phyloP scores from a whole-genome alignment of 1,284 basidiomycete genomes.

The Violaceomyces palustris region DNA sequence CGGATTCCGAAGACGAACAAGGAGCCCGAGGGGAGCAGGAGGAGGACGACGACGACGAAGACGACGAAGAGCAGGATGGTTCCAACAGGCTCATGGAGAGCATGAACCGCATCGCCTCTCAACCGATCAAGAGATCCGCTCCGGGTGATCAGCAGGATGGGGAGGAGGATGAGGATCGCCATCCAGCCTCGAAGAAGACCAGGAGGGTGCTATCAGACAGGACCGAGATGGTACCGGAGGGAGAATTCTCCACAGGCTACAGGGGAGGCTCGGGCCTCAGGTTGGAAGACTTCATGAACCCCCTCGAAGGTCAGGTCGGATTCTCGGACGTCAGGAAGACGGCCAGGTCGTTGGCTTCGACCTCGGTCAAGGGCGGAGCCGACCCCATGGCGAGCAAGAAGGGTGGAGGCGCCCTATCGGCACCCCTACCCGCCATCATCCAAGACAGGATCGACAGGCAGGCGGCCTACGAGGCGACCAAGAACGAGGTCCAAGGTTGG shows the following conservation, averaged over 20 bases:
- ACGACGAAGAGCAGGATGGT: conserved; percentile 10
- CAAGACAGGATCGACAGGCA: conserved; percentile 87
- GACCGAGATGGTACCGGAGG: conserved; percentile 70
- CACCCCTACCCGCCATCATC: conserved; percentile 76
- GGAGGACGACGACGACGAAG: conserved; percentile 7
- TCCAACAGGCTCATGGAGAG: conserved; percentile 18
- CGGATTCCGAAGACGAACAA: too few species aligned
- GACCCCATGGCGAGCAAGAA: conserved; percentile 59
- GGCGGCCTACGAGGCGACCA: conserved; percentile 89
- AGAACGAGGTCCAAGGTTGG: conserved; percentile 91
- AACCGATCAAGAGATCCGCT: conserved; percentile 28
- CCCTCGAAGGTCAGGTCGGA: conserved; percentile 56
- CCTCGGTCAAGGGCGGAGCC: conserved; percentile 54
- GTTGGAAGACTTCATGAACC: conserved; percentile 70
- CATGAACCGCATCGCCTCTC: conserved; percentile 19
- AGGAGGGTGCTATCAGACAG: conserved; percentile 66
- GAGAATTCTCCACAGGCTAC: conserved; percentile 46
- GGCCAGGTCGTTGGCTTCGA: conserved; percentile 24
- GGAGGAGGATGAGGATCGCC: not conserved
- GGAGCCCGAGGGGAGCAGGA: too few species aligned
- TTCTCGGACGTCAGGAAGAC: conserved; percentile 27
- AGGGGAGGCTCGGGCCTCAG: conserved; percentile 19
- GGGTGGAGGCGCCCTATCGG: conserved; percentile 65
- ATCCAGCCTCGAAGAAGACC: conserved; percentile 55
- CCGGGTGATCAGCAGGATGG: conserved; percentile 1